phyloP scores from a whole-genome alignment of 805 yeast genomes.

The Ogataea populi-albae region DNA sequence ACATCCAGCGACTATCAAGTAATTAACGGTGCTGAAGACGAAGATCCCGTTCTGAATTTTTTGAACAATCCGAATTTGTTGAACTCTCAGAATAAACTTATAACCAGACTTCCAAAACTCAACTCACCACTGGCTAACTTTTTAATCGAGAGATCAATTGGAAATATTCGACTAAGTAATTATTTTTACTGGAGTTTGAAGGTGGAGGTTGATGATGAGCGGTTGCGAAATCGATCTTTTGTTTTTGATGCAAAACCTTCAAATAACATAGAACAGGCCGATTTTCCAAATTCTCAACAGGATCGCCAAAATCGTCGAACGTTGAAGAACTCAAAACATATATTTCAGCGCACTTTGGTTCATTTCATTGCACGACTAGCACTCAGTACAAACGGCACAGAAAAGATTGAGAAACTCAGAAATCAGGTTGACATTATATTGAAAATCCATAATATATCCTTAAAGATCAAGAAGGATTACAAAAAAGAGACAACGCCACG shows the following conservation, averaged over 20 bases:
- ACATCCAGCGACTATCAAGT: constrained; percentile 34
- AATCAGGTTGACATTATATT: constrained; percentile 68
- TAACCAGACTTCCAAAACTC: constrained; percentile 22
- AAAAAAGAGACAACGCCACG: constrained; percentile 74
- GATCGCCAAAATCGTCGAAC: constrained; percentile 5
- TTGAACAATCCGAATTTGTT: constrained; percentile 24
- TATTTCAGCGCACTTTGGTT: constrained; percentile 28
- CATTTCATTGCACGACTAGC: constrained; percentile 29
- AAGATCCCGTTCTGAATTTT: constrained; percentile 25
- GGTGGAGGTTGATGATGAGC: constrained; percentile 77
- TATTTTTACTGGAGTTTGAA: constrained; percentile 89
- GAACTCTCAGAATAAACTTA: constrained; percentile 12
- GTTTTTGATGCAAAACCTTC: constrained; percentile 1
- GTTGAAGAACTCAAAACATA: constrained; percentile 11
- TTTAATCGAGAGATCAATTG: constrained; percentile 66
- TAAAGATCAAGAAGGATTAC: constrained; percentile 50
- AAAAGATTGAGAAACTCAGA: constrained; percentile 30
- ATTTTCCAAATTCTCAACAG: constrained; percentile 14
- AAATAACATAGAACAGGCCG: constrained; percentile 12
- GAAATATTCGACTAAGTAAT: constrained; percentile 68
- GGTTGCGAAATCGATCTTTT: constrained; percentile 19
- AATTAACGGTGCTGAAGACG: constrained; percentile 25
- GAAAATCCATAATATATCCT: constrained; percentile 62
- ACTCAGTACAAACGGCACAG: constrained; percentile 23
- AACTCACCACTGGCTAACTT: constrained; percentile 69